phyloP scores from a whole-genome alignment of 169 alveolate genomes.

The Cryptosporidium ubiquitum region DNA sequence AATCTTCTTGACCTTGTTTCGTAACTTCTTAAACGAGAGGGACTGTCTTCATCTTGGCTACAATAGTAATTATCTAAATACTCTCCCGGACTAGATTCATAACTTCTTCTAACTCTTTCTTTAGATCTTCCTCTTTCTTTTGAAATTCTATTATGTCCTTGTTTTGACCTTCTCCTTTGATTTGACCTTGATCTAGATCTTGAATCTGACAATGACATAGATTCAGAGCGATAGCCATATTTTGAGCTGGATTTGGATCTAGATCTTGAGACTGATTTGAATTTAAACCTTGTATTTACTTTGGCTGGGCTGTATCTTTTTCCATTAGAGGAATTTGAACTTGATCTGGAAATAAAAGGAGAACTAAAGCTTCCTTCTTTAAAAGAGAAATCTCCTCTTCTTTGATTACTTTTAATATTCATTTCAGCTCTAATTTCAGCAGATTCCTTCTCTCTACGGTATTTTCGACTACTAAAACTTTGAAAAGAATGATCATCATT shows the following conservation, averaged over 20 bases:
- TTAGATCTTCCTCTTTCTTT: constrained; percentile 4
- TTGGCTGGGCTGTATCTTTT: not conserved
- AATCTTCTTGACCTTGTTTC: not conserved
- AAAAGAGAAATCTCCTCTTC: not conserved
- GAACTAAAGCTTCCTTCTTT: not conserved
- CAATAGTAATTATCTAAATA: not conserved
- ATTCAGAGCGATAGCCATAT: not conserved
- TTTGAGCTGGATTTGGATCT: constrained; percentile 5
- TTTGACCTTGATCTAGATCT: not conserved
- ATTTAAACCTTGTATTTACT: not conserved
- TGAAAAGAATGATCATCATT: not conserved
- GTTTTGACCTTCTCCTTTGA: constrained; percentile 5
- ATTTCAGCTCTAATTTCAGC: not conserved
- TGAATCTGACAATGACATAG: constrained; percentile 10
- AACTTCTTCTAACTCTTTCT: not conserved
- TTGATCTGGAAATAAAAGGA: not conserved
- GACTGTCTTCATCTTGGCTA: not conserved
- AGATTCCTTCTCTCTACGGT: not conserved
- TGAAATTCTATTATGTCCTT: not conserved
- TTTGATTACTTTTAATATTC: not conserved
- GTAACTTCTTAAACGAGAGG: not conserved
- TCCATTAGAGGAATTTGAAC: not conserved
- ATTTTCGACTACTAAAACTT: not conserved
- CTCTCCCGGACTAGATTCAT: not conserved
- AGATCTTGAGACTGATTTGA: constrained; percentile 25